Percentiles rank a stretch among this genome's conserved stretches.
Conservation (phyloP, 2,329 filamentous ascomycete genomes). For the Aspergillus aculeatus region DNA sequence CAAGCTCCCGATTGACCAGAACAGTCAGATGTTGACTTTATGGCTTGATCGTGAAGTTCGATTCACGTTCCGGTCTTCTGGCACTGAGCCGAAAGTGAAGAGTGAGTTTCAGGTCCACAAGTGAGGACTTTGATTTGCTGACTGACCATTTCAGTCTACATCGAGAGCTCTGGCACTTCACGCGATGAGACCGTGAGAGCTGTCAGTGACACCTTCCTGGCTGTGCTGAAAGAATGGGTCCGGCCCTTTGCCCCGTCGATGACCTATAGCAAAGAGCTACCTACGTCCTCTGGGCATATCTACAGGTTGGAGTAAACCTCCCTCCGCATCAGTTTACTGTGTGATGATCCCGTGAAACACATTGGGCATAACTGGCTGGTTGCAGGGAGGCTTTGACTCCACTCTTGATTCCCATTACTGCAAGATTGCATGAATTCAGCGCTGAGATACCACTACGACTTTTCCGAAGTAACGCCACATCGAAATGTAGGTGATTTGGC, state of each 20-base stretch:
- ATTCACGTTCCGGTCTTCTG: slow-evolving; percentile 61
- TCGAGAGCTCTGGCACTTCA: slow-evolving; percentile 41
- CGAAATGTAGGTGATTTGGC: not conserved
- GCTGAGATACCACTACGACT: slow-evolving; percentile 4
- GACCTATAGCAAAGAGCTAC: slow-evolving; percentile 35
- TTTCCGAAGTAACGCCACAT: not conserved
- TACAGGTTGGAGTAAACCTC: slow-evolving; percentile 21
- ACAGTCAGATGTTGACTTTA: slow-evolving; percentile 63
- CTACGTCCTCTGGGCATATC: slow-evolving; percentile 40
- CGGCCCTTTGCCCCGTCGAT: slow-evolving; percentile 38
- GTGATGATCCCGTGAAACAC: not conserved
- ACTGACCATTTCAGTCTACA: slow-evolving; percentile 36
- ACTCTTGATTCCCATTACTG: slow-evolving; percentile 2
- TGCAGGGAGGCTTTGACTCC: not conserved
- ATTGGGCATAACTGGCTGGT: slow-evolving; percentile 10
- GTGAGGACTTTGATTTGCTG: not conserved
- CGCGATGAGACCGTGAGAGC: slow-evolving; percentile 35
- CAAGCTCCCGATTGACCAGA: slow-evolving; percentile 55
- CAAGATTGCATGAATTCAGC: slow-evolving; percentile 7
- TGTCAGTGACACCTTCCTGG: slow-evolving; percentile 38
- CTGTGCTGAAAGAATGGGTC: slow-evolving; percentile 42
- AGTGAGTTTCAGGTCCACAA: slow-evolving; percentile 33
- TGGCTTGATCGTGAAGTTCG: slow-evolving; percentile 56
- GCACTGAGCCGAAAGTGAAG: slow-evolving; percentile 68
- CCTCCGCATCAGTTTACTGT: slow-evolving; percentile 9